These are phyloP conservation scores for Hypoxylon sp. DNA, from an alignment of 2,329 filamentous ascomycete genomes.

Conservation along the genomic window DNA sequence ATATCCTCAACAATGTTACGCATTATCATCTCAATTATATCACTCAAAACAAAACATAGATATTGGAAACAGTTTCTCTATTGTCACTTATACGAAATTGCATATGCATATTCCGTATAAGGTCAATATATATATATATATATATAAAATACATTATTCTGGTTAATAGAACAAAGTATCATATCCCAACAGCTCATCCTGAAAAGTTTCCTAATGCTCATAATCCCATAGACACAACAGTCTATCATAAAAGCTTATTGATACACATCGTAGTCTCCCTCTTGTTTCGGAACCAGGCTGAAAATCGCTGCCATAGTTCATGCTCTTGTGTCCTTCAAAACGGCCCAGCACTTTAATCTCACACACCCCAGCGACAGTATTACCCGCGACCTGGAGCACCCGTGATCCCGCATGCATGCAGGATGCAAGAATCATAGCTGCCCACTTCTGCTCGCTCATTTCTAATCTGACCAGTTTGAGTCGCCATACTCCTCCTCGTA, in stretches of 20 bases:
- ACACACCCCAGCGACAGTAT: slow-evolving; percentile 60
- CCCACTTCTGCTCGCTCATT: slow-evolving; percentile 38
- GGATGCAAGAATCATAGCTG: slow-evolving; percentile 75
- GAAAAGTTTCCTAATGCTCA: slow-evolving; percentile 3
- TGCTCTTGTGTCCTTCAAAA: slow-evolving; percentile 89
- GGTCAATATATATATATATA: too few relatives aligned
- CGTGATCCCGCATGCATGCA: slow-evolving; percentile 93
- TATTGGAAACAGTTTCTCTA: too few relatives aligned
- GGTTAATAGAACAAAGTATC: background rate
- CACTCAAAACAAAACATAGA: too few relatives aligned
- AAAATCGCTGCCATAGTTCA: slow-evolving; percentile 92
- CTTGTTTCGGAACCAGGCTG: slow-evolving; percentile 54
- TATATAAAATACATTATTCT: background rate
- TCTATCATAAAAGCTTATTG: slow-evolving; percentile 82
- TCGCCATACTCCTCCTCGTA: slow-evolving; percentile 90
- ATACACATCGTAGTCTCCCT: slow-evolving; percentile 64
- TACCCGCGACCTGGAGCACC: slow-evolving; percentile 64
- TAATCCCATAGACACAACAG: slow-evolving; percentile 74
- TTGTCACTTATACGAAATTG: too few relatives aligned
- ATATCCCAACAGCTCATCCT: background rate
- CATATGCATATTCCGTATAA: too few relatives aligned
- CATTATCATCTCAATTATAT: too few relatives aligned
- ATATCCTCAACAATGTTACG: slow-evolving; percentile 9
- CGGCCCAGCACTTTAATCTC: slow-evolving; percentile 72
- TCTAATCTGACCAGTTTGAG: slow-evolving; percentile 69